These are phyloP conservation scores for Albatrellus ellisii DNA, from an alignment of 768 basidiomycete species.

Conservation along the genomic window DNA sequence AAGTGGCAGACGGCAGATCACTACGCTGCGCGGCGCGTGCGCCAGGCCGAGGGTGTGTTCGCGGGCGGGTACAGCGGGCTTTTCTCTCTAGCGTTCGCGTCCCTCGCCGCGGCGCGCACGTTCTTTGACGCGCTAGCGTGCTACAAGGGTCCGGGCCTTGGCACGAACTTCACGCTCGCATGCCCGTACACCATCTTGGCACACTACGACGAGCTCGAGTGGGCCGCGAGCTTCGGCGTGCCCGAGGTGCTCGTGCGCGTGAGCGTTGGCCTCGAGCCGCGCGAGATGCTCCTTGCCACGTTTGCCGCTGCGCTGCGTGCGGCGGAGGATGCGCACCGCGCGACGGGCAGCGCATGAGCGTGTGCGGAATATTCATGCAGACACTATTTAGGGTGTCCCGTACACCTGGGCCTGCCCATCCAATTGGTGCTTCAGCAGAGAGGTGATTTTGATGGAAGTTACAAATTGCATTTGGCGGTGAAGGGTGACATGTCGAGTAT, in stretches of 20 bases:
- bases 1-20: conserved; percentile 61
- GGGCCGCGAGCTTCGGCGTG: conserved; percentile 83
- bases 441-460: too few relatives aligned
- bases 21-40: conserved; percentile 58
- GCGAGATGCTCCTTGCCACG: conserved; percentile 34
- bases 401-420: too few relatives aligned
- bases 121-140: conserved; percentile 81
- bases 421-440: too few relatives aligned
- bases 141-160: conserved; percentile 83
- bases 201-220: conserved; percentile 81
- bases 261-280: conserved; percentile 84
- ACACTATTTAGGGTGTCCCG: too few relatives aligned
- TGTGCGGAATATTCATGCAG: too few relatives aligned
- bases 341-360: too few relatives aligned
- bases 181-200: conserved; percentile 90
- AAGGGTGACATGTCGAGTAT: too few relatives aligned
- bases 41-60: conserved; percentile 10
- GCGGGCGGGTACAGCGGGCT: conserved; percentile 55
- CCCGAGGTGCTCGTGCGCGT: conserved; percentile 76
- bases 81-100: conserved; percentile 78
- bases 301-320: conserved; percentile 57
- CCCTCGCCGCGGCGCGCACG: conserved; percentile 47
- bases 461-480: too few relatives aligned
- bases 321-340: conserved; percentile 38
- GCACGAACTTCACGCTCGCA: conserved; percentile 93